Percentiles rank a stretch among this genome's conserved stretches.
Evolutionary conservation across 768 basidiomycete genomes (phyloP).

Genomic region (Chalciporus chontae): DNA sequence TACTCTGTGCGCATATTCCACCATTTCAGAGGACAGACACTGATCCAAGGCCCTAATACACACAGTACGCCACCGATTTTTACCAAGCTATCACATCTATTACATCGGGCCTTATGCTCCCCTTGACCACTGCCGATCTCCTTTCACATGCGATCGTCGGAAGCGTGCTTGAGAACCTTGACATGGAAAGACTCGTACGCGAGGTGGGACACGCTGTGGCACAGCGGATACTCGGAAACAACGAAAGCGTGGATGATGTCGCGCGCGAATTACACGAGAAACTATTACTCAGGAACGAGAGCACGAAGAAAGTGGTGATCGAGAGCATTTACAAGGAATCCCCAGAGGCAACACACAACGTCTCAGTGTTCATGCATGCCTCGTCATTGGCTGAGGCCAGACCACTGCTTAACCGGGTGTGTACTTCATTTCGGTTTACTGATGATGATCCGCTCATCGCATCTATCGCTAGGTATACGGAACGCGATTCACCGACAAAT

Average conservation of each 20-base stretch:
- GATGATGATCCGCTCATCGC: neutral
- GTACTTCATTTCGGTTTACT: constrained; percentile 15
- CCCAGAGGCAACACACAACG: constrained; percentile 86
- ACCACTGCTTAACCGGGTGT: constrained; percentile 74
- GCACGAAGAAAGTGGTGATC: constrained; percentile 94
- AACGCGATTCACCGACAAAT: constrained; percentile 97
- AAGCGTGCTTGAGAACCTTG: constrained; percentile 93
- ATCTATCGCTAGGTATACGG: constrained; percentile 66
- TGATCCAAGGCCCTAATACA: constrained; percentile 13
- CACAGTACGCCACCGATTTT: constrained; percentile 87
- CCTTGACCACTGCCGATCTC: constrained; percentile 91
- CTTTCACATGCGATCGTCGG: constrained; percentile 96
- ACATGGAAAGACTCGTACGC: constrained; percentile 94
- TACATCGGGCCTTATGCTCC: constrained; percentile 94
- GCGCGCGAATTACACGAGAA: constrained; percentile 92
- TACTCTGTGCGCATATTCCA: constrained; percentile 61
- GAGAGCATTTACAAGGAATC: constrained; percentile 96
- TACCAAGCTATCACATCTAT: constrained; percentile 90
- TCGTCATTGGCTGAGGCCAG: constrained; percentile 68
- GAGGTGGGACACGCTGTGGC: constrained; percentile 95
- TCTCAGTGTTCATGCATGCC: constrained; percentile 76
- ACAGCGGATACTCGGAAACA: constrained; percentile 84
- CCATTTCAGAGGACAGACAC: constrained; percentile 12
- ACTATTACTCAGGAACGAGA: constrained; percentile 87
- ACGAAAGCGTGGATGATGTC: constrained; percentile 96